A percentile compares a stretch with the other conserved stretches of the same genome.
Conservation (phyloP, 208 protist genomes). For the Crithidia thermophila region DNA sequence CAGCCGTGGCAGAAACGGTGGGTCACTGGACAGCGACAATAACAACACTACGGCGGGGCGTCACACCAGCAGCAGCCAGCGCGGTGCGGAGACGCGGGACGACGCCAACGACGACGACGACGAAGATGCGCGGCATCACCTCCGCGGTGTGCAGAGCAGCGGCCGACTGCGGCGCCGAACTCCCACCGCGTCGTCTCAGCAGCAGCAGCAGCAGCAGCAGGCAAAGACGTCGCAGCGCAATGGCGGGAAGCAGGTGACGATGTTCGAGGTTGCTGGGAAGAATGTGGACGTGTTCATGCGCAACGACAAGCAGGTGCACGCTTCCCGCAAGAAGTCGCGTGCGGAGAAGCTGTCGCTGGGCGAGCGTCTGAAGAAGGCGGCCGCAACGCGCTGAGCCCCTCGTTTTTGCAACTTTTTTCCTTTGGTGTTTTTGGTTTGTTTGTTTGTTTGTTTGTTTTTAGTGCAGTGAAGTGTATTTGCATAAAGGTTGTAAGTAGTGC, state of each 20-base stretch:
- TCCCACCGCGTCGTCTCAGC: too few species aligned
- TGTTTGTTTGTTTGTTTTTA: slow-evolving; percentile 10
- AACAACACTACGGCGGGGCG: too few species aligned
- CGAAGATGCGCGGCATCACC: slow-evolving; percentile 55
- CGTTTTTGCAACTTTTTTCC: background rate
- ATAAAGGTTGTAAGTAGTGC: too few species aligned
- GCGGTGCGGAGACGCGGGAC: background rate
- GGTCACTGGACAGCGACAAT: background rate
- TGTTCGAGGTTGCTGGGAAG: slow-evolving; percentile 73
- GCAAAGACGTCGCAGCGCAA: slow-evolving; percentile 15
- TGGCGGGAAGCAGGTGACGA: slow-evolving; percentile 49
- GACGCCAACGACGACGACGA: slow-evolving; percentile 30
- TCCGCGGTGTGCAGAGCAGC: slow-evolving; percentile 79
- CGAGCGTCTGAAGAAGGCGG: slow-evolving; percentile 61
- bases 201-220: slow-evolving; percentile 6
- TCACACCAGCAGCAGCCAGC: background rate
- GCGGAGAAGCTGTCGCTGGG: slow-evolving; percentile 76
- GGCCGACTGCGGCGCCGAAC: slow-evolving; percentile 39
- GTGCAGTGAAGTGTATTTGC: too few species aligned
- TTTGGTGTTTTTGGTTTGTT: background rate
- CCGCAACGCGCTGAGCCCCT: slow-evolving; percentile 2
- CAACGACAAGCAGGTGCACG: slow-evolving; percentile 78
- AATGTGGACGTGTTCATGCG: slow-evolving; percentile 54
- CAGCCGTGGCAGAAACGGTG: background rate
- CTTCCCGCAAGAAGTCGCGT: slow-evolving; percentile 65